Base-by-base conservation (phyloP, 176 grass and related monocot genomes). In the Dactylis glomerata region DNA sequence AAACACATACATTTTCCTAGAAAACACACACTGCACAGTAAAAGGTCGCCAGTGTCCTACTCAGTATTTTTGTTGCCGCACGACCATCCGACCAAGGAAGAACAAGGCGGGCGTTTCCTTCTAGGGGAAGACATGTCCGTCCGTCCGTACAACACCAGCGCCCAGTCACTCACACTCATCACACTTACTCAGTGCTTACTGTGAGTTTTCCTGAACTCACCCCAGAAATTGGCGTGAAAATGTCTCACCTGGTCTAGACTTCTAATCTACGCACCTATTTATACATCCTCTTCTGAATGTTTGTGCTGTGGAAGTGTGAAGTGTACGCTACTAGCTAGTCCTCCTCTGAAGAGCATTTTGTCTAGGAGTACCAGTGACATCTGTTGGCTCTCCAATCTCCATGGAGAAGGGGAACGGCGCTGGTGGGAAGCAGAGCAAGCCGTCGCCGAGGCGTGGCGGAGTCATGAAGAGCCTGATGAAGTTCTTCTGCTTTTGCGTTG, bases 401-500 rank as follows among this genome's bases (percentile, higher is more conserved):
- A 68, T 40, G 34, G 65, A 40, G 19, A n/a, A 38, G 9, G 65
- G 34, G 17, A 33, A 27, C 12, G 38, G n/a, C 12, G 5, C n/a
- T 44, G 38, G 26, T 27, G 20, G 66, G 10, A 40, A 38, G 65
- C 17, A 70, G 66, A 23, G 33, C 19, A 67, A 22, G 10, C 68
- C 68, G 17, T 23, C 3, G 56, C 56, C 56, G 0, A 38, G 26
- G 73, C 44, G 45, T n/a, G 59, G 73, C 6, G 83, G 73, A 0
- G 73, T 78, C 31, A 52, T 68, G 58, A 52, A 52, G 72, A 85
- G 83, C 44, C 66, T 85, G 3, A 16, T 77, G 20, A 40, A 76
- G 37, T 12, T 77, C 19, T 73, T 77, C 73, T 85, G 41, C 73
- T 77, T 76, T 5, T 68, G 82, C 33, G 54, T 32, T 5, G 65